Base-by-base conservation (phyloP, 192 early-diverging fungal genomes). In the Coemansia furcata region DNA sequence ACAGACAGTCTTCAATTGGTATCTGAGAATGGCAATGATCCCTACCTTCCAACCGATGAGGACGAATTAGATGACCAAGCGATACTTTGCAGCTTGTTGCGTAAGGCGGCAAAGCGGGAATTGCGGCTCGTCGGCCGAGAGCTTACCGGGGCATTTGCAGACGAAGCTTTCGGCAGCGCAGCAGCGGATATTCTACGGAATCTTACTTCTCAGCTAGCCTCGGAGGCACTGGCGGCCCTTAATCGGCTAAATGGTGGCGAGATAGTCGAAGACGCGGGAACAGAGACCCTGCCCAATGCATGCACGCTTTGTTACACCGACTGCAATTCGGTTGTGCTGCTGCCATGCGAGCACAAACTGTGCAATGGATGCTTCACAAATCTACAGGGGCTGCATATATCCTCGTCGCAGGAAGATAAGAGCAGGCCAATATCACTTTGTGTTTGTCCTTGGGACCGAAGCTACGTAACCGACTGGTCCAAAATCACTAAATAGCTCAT, bases 241-340 rank as follows among this genome's bases (percentile, higher is more conserved):
- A 39, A 6, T 43, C 12, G 26, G 42, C 42, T 42, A 19, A 6
- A 63, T 40, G 11, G 36, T 9, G 1, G 57, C 33, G 36, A 37
- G 6, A 12, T 10, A 11, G 47, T 40, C 7, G 71, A 72, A 9
- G 71, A 72, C 40, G 60, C 71, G 11, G 62, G 46, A 15, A 74
- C 72, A 61, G 72, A 74, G 36, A 65, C 72, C 11, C 36, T 68
- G 29, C 72, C 72, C 30, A 62, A 62, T 3, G 55, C 54, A 6
- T 81, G 78, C 43, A 76, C 78, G n/a, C 62, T 81, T 21, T 81
- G 78, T 65, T 81, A 73, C 63, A 60, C 73, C 4, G 69, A 72
- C n/a, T 40, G 59, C 37, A 74, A 81, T 21, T 50, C 70, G 1
- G 50, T 76, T 12, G 57, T 36, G 47, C 71, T 81, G n/a, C 46